phyloP scores from a whole-genome alignment of 2,329 filamentous ascomycete species.

The Oidium heveae region DNA sequence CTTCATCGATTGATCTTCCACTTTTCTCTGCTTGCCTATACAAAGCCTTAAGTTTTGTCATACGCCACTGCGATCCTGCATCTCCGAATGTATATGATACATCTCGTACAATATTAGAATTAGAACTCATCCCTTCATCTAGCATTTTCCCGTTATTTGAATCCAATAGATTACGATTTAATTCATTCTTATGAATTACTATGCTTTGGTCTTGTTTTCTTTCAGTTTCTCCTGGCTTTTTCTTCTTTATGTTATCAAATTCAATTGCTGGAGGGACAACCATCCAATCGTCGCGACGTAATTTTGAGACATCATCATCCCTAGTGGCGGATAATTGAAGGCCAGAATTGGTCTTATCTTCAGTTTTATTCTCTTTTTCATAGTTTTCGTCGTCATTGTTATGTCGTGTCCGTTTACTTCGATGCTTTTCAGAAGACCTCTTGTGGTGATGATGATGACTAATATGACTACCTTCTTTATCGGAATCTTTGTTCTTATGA shows the following conservation, averaged over 20 bases:
- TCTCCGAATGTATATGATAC: constrained; percentile 77
- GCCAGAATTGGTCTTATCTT: not conserved
- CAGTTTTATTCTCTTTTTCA: not conserved
- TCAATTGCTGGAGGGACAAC: constrained; percentile 58
- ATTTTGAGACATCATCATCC: constrained; percentile 1
- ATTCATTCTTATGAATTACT: constrained; percentile 46
- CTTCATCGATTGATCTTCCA: constrained; percentile 48
- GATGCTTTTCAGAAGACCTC: constrained; percentile 8
- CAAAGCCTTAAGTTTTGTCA: constrained; percentile 78
- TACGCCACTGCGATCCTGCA: constrained; percentile 73
- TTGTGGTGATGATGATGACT: not conserved
- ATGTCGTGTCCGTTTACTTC: constrained; percentile 29
- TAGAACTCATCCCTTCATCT: constrained; percentile 15
- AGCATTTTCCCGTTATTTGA: constrained; percentile 24
- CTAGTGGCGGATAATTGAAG: not conserved
- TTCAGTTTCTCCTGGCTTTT: constrained; percentile 21
- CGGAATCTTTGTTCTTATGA: constrained; percentile 5
- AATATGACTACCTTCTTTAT: constrained; percentile 4
- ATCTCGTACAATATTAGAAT: constrained; percentile 18
- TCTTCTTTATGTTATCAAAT: constrained; percentile 40
- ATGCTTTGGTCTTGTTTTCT: constrained; percentile 13
- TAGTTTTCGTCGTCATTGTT: constrained; percentile 16
- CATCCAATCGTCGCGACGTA: constrained; percentile 79
- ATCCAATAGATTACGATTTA: constrained; percentile 44
- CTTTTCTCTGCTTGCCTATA: constrained; percentile 57